Conservation (phyloP, 2,329 filamentous ascomycete species). For the Trichophyton schoenleinii region DNA sequence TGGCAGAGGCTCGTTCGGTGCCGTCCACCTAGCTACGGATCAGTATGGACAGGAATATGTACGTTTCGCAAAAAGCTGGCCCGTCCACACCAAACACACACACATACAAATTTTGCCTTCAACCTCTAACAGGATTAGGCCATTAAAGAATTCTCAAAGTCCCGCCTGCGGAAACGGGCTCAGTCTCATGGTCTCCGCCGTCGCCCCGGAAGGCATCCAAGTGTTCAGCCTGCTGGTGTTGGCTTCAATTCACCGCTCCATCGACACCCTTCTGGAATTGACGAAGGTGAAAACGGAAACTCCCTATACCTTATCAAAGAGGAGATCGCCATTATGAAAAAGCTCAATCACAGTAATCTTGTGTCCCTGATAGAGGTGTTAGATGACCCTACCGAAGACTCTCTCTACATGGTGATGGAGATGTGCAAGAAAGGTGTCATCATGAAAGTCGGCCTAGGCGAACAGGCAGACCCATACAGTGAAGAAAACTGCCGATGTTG, state of each 20-base stretch:
- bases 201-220: slow-evolving; percentile 41
- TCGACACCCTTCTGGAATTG: slow-evolving; percentile 40
- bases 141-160: slow-evolving; percentile 95
- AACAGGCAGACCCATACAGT: slow-evolving; percentile 67
- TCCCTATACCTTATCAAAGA: slow-evolving; percentile 80
- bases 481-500: slow-evolving; percentile 73
- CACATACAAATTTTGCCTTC: not conserved
- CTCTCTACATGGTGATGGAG: slow-evolving; percentile 95
- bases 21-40: slow-evolving; percentile 80
- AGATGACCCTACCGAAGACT: slow-evolving; percentile 90
- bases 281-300: slow-evolving; percentile 46
- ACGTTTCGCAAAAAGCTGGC: slow-evolving; percentile 27
- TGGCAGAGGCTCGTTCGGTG: slow-evolving; percentile 88
- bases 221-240: slow-evolving; percentile 38
- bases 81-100: not conserved
- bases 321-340: slow-evolving; percentile 99
- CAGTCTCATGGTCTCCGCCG: slow-evolving; percentile 75
- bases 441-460: slow-evolving; percentile 87
- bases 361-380: slow-evolving; percentile 87
- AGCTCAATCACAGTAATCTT: slow-evolving; percentile 87
- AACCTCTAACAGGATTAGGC: slow-evolving; percentile 44
- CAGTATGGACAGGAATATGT: slow-evolving; percentile 91
- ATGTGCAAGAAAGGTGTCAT: slow-evolving; percentile 98
- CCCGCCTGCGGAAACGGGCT: slow-evolving; percentile 72
- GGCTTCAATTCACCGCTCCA: slow-evolving; percentile 54